Conservation (phyloP, 495 filamentous ascomycete species). For the Daldinia childiae region DNA sequence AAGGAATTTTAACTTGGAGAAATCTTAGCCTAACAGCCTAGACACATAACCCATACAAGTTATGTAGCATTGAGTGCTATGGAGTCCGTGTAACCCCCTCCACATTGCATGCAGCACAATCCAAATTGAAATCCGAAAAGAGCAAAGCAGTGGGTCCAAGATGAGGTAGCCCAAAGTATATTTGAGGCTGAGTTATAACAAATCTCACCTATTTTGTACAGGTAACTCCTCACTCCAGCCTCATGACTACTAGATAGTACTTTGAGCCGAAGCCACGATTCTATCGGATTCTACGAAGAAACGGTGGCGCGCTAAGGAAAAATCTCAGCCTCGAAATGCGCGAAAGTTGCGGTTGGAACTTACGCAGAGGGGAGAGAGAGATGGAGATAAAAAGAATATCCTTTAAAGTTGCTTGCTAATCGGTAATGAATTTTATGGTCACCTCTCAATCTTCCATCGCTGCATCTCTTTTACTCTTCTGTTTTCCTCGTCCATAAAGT, state of each 20-base stretch:
- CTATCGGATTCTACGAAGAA: constrained; percentile 48
- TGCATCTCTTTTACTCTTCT: background rate
- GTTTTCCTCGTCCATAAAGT: constrained; percentile 8
- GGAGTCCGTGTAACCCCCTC: constrained; percentile 23
- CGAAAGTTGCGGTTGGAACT: constrained; percentile 6
- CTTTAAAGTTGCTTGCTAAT: constrained; percentile 25
- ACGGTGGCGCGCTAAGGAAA: constrained; percentile 42
- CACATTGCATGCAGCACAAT: constrained; percentile 40
- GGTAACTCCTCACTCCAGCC: constrained; percentile 14
- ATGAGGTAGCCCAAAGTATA: constrained; percentile 29
- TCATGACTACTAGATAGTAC: constrained; percentile 35
- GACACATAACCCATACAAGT: too few species aligned
- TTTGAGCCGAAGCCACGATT: constrained; percentile 45
- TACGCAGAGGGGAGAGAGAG: background rate
- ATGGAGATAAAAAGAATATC: constrained; percentile 10
- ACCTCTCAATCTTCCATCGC: background rate
- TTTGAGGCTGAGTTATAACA: constrained; percentile 32
- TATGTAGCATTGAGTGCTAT: constrained; percentile 1
- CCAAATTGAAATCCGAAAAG: constrained; percentile 39
- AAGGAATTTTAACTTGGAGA: background rate
- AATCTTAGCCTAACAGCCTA: background rate
- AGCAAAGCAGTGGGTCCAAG: constrained; percentile 21
- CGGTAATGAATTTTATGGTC: constrained; percentile 13
- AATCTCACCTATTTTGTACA: background rate
- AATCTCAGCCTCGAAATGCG: constrained; percentile 42